Evolutionary conservation across 768 basidiomycete species (phyloP).

Genomic region (Suillus americanus): DNA sequence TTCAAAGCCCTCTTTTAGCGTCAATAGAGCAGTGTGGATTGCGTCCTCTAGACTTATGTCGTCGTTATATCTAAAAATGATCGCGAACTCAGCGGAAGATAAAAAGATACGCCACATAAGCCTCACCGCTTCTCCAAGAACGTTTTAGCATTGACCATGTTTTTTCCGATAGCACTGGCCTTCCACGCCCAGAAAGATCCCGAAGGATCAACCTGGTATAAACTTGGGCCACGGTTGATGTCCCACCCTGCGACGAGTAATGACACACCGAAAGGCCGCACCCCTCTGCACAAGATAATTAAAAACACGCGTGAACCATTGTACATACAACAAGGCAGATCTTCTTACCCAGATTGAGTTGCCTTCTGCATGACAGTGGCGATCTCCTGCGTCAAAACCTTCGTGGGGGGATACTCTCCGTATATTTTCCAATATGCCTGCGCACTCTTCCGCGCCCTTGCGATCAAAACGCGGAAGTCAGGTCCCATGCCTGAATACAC

Average conservation of each 20-base stretch:
- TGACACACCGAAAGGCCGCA: conserved; percentile 98
- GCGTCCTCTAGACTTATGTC: conserved; percentile 98
- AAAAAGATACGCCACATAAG: conserved; percentile 21
- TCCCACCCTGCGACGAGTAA: conserved; percentile 98
- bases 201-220: conserved; percentile 99
- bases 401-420: conserved; percentile 96
- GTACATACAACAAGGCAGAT: conserved; percentile 9
- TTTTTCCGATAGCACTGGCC: conserved; percentile 99
- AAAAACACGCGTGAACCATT: conserved; percentile 30
- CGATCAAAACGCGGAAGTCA: conserved; percentile 92
- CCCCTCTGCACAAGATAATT: conserved; percentile 63
- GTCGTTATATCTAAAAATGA: conserved; percentile 84
- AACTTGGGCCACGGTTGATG: conserved; percentile 86
- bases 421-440: conserved; percentile 99
- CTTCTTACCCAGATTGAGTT: conserved; percentile 91
- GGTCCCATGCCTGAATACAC: conserved; percentile 99
- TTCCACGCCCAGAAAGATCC: conserved; percentile 99
- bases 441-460: conserved; percentile 94
- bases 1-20: conserved; percentile 98
- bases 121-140: conserved; percentile 96
- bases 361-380: conserved; percentile 99
- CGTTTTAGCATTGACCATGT: conserved; percentile 99
- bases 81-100: conserved; percentile 17
- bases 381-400: conserved; percentile 94
- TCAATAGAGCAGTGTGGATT: conserved; percentile 96